phyloP scores from a whole-genome alignment of 192 early-diverging fungal genomes.

The Entomortierella parvispora region DNA sequence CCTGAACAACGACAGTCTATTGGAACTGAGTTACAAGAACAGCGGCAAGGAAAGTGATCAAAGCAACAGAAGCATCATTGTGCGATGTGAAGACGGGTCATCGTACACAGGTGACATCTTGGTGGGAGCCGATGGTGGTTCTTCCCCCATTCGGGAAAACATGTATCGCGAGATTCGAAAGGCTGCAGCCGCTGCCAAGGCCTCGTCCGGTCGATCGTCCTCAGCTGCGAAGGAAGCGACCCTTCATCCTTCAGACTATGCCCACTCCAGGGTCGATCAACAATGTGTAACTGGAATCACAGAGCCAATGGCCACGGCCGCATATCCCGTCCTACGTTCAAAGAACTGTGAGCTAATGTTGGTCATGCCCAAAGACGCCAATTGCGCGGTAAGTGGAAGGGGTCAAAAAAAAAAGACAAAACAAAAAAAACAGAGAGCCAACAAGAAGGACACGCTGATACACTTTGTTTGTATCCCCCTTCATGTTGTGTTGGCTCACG shows the following conservation, averaged over 20 bases:
- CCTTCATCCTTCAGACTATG: conserved; percentile 1
- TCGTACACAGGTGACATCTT: not conserved
- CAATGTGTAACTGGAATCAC: conserved; percentile 5
- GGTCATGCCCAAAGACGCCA: conserved; percentile 7
- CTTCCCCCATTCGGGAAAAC: not conserved
- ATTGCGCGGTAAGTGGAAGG: not conserved
- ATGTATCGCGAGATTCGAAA: conserved; percentile 3
- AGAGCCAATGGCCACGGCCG: not conserved
- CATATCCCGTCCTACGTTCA: not conserved
- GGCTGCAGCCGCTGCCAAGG: not conserved
- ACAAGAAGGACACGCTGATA: too few species aligned
- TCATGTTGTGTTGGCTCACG: too few species aligned
- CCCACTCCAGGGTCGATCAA: conserved; percentile 1
- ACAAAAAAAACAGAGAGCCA: too few species aligned
- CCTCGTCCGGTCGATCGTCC: not conserved
- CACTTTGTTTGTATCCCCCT: too few species aligned
- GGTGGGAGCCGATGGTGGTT: conserved; percentile 7
- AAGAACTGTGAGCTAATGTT: conserved; percentile 4
- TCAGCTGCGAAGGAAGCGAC: not conserved
- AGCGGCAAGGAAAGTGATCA: not conserved
- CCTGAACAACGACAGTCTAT: too few species aligned
- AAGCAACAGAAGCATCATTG: not conserved
- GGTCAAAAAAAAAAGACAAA: not conserved
- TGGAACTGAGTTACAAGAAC: too few species aligned
- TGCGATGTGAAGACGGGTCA: not conserved